A percentile compares a stretch with the other conserved stretches of the same genome.
Conservation (phyloP, 2,329 filamentous ascomycete species). For the Torrubiellomyces zombiae region DNA sequence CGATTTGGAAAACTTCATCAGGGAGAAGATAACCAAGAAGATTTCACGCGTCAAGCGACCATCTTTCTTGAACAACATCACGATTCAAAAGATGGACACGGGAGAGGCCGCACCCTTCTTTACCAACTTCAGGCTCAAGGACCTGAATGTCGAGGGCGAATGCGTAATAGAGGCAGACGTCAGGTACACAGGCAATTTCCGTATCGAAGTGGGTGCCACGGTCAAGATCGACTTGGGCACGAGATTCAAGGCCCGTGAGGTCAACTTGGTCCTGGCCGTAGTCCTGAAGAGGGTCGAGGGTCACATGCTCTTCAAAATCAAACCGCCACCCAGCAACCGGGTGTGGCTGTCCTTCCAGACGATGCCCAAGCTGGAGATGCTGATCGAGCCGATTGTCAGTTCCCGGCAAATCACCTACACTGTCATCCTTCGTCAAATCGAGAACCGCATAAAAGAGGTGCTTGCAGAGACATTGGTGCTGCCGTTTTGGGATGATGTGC, state of each 20-base stretch:
- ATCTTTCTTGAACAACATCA: constrained; percentile 70
- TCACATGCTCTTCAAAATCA: constrained; percentile 71
- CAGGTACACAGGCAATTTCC: constrained; percentile 76
- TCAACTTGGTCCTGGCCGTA: constrained; percentile 75
- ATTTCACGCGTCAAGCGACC: constrained; percentile 88
- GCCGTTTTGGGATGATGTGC: constrained; percentile 92
- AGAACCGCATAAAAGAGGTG: constrained; percentile 87
- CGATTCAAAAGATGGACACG: constrained; percentile 68
- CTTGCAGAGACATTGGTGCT: constrained; percentile 80
- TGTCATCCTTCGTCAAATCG: constrained; percentile 80
- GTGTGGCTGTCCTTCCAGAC: constrained; percentile 91
- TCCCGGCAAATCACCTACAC: constrained; percentile 90
- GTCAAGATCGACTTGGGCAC: constrained; percentile 79
- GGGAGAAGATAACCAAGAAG: constrained; percentile 85
- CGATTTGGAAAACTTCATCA: constrained; percentile 62
- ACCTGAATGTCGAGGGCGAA: constrained; percentile 83
- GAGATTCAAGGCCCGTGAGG: constrained; percentile 78
- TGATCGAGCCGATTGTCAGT: constrained; percentile 91
- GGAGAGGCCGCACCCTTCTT: constrained; percentile 78
- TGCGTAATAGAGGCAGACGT: constrained; percentile 76
- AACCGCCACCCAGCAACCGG: constrained; percentile 87
- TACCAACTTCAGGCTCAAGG: constrained; percentile 73
- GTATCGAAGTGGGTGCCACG: constrained; percentile 80
- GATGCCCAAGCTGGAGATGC: constrained; percentile 86
- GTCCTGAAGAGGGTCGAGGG: constrained; percentile 75